Conservation (phyloP, 768 basidiomycete species). For the Kwoniella bestiolae region DNA sequence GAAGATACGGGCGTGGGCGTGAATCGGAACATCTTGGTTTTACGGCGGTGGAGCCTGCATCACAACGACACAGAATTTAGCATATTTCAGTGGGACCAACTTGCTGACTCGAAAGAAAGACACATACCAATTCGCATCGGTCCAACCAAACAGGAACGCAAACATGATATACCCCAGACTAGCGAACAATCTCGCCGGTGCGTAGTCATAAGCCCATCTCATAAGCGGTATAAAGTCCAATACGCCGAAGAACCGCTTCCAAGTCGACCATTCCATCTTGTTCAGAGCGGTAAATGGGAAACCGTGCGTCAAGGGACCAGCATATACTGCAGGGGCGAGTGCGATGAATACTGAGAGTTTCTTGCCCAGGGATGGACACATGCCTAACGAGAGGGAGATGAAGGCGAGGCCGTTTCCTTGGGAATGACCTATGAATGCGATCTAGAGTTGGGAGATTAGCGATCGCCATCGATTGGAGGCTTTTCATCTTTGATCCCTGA, state of each 20-base stretch:
- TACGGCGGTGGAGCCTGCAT: slow-evolving; percentile 59
- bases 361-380: slow-evolving; percentile 61
- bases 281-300: slow-evolving; percentile 62
- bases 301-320: slow-evolving; percentile 61
- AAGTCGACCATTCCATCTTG: slow-evolving; percentile 61
- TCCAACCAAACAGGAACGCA: slow-evolving; percentile 62
- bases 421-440: slow-evolving; percentile 63
- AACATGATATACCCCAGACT: slow-evolving; percentile 59
- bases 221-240: slow-evolving; percentile 64
- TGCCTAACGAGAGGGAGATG: slow-evolving; percentile 61
- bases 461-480: no score
- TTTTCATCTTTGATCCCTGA: no score
- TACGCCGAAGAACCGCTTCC: slow-evolving; percentile 62
- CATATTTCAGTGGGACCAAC: neutral
- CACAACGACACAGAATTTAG: neutral
- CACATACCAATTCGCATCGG: slow-evolving; percentile 62
- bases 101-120: neutral
- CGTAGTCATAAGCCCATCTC: slow-evolving; percentile 61
- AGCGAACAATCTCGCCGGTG: slow-evolving; percentile 60
- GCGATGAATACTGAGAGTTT: slow-evolving; percentile 61
- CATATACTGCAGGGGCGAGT: slow-evolving; percentile 63
- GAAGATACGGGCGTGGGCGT: slow-evolving; percentile 62
- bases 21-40: slow-evolving; percentile 64
- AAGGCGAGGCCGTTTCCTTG: slow-evolving; percentile 63
- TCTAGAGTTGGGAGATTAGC: slow-evolving; percentile 40